Evolutionary conservation across 108 stramenopile species (phyloP), one percentile per base, ranked within the genome.

Genomic region (Chaetoceros tenuissimus): DNA sequence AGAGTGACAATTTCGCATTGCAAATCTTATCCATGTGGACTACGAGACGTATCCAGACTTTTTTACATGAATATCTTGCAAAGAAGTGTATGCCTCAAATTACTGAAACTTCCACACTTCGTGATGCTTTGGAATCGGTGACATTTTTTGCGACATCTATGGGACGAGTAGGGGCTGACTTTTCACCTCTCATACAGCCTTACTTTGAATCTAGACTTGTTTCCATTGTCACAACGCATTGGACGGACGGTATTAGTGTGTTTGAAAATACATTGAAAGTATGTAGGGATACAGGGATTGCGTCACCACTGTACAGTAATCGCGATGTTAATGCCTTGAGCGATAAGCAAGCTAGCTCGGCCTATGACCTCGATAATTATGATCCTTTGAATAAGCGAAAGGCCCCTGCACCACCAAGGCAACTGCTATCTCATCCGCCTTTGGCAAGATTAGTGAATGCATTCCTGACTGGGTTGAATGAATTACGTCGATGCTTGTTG

Each of bases 81-180:
- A 64, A 62, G 30, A 40, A 13, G 13, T 40, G 34, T 13, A 5
- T 40, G 8, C 34, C 34, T 40, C 34, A 40, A 40, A 71, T 85
- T 59, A 68, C 83, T 31, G 84, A 84, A 51, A 71, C 84, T 31
- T 85, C 84, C 20, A 60, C 79, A 3, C 67, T 91, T 3, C 84
- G 89, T 20, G 89, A 91, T 75, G 85, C 83, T 0, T 64, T 91
- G 10, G 89, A 91, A 63, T 79, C 85, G 8, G 73, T 79, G 30
- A 72, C 76, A 5, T 91, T 91, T 63, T 91, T 91, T 60, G 81
- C 89, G 7, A 66, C 69, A 24, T 79, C 77, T 27, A 87, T 91
- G 89, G 89, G 89, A 10, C 74, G 89, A 27, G 63, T 91, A 10
- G 89, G 89, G 24, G 85, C 85, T 1, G 89, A 91, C 60, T 91